phyloP scores from a whole-genome alignment of 176 grass and related monocot genomes.

The Pontederia paniculata region DNA sequence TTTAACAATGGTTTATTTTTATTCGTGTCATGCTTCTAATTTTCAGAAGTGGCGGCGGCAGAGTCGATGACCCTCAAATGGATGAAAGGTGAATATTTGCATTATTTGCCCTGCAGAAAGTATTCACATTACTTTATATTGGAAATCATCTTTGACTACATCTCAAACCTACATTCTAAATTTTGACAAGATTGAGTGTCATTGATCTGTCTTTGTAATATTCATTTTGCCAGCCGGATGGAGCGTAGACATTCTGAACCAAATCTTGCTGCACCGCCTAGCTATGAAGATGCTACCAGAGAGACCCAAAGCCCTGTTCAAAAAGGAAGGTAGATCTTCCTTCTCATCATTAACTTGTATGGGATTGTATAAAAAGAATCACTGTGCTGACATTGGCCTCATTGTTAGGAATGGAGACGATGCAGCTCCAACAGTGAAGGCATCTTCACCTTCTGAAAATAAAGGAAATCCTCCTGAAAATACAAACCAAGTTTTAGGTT shows the following conservation, averaged over 20 bases:
- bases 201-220: no score
- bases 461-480: slow-evolving; percentile 10
- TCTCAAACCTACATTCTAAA: no score
- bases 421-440: slow-evolving; percentile 11
- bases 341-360: not conserved
- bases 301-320: slow-evolving; percentile 40
- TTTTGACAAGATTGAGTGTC: not conserved
- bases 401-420: slow-evolving; percentile 53
- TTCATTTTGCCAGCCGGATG: slow-evolving; percentile 34
- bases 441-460: slow-evolving; percentile 7
- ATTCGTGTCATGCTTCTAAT: slow-evolving; percentile 10
- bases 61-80: slow-evolving; percentile 39
- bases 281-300: slow-evolving; percentile 59
- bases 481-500: slow-evolving; percentile 14
- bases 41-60: slow-evolving; percentile 55
- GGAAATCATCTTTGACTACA: no score
- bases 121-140: slow-evolving; percentile 8
- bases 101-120: not conserved
- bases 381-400: slow-evolving; percentile 12
- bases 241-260: slow-evolving; percentile 63
- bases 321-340: slow-evolving; percentile 34
- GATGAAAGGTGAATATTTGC: slow-evolving; percentile 59
- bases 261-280: slow-evolving; percentile 64
- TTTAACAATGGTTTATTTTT: not conserved
- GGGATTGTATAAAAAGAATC: slow-evolving; percentile 8